phyloP scores from a whole-genome alignment of 169 alveolate species.

The Babesia sp. region DNA sequence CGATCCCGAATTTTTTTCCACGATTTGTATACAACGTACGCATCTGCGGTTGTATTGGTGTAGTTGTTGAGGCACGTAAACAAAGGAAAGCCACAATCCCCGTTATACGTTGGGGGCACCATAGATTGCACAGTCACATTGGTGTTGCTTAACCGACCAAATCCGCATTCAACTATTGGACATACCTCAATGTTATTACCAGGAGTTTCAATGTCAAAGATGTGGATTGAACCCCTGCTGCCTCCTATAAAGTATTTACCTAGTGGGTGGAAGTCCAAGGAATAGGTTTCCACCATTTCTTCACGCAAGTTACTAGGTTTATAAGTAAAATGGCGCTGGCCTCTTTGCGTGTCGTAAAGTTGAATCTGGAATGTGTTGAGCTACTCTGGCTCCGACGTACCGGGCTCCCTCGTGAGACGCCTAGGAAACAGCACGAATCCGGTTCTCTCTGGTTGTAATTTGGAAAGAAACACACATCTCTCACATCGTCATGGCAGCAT shows the following conservation, averaged over 20 bases:
- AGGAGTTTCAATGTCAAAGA: constrained; percentile 64
- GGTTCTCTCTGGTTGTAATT: constrained; percentile 28
- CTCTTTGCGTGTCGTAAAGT: constrained; percentile 43
- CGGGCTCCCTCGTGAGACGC: constrained; percentile 53
- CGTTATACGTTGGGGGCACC: not conserved
- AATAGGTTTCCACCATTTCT: constrained; percentile 56
- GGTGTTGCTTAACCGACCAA: too few relatives aligned
- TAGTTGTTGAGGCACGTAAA: too few relatives aligned
- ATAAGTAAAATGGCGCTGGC: constrained; percentile 55
- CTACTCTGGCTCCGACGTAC: constrained; percentile 13
- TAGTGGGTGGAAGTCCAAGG: constrained; percentile 62
- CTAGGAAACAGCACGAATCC: constrained; percentile 52
- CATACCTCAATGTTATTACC: constrained; percentile 60
- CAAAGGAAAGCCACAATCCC: too few relatives aligned
- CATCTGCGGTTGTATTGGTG: too few relatives aligned
- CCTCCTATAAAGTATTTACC: constrained; percentile 62
- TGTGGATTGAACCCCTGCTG: constrained; percentile 27
- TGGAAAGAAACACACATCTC: constrained; percentile 62
- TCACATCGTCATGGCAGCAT: constrained; percentile 36
- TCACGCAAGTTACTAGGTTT: constrained; percentile 43
- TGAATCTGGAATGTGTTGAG: constrained; percentile 17
- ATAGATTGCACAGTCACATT: too few relatives aligned
- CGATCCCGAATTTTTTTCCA: constrained; percentile 43
- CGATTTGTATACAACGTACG: constrained; percentile 33
- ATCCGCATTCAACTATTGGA: too few relatives aligned